Base-by-base conservation (phyloP, 1,139 yeast genomes). In the Lodderomyces orthopsilosis region DNA sequence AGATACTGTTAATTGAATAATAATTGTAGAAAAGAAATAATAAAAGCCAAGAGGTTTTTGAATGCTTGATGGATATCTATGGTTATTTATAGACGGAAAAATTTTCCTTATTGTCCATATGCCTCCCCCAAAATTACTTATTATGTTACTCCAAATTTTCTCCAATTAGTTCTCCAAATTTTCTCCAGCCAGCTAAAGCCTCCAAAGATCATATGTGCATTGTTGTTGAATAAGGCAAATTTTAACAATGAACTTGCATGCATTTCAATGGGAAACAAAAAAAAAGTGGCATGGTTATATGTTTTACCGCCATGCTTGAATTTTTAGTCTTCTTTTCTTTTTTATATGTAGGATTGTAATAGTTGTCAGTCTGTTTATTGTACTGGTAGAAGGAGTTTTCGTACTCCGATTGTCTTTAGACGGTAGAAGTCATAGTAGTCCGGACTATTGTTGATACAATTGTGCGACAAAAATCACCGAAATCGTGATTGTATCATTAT, bases 161-260 rank as follows among this genome's bases (percentile, higher is more conserved):
- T 22, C 37, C 37, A 34, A 34, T 5, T 21, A 2, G 6, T 34
- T 34, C 37, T 30, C 34, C 34, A 30, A 30, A 30, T 4, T 30
- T 30, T 30, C 34, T 30, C 34, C 34, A 15, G 8, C 6, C 8
- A 30, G 19, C 34, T 15, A 28, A 24, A 24, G 27, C 27, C 27
- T 10, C n/a, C n/a, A 6, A 24, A 24, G n/a, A 24, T 24, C 27
- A 24, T 24, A 12, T 24, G 27, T 24, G 27, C 18, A 28, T 14
- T 28, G 32, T 14, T 13, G 6, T 27, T n/a, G 15, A n/a, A n/a
- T n/a, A n/a, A n/a, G n/a, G n/a, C n/a, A n/a, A n/a, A n/a, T n/a
- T n/a, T n/a, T n/a, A n/a, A n/a, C n/a, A n/a, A n/a, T n/a, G n/a
- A n/a, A n/a, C n/a, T 27, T 27, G 5, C 32, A 27, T 24, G n/a